A percentile compares a stretch with the other conserved stretches of the same genome.
Conservation (phyloP, 2,329 filamentous ascomycete genomes). For the Hymenoscyphus repandus region DNA sequence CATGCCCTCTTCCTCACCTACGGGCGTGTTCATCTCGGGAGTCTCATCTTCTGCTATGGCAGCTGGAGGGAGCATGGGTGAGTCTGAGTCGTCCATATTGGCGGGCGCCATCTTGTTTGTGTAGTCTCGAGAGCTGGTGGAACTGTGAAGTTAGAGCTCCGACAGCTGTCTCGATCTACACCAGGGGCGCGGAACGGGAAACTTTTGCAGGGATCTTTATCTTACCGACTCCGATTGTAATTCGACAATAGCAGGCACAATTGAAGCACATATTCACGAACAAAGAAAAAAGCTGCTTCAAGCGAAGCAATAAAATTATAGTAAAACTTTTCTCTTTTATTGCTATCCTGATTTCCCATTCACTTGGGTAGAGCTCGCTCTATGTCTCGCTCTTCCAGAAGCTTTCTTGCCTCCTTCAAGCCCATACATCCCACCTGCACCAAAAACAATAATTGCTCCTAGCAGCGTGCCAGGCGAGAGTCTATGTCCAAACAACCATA, state of each 20-base stretch:
- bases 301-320: not conserved
- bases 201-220: not conserved
- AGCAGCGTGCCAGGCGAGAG: constrained; percentile 71
- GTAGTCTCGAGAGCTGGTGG: too few species aligned
- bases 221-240: not conserved
- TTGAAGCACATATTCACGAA: not conserved
- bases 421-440: constrained; percentile 85
- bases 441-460: constrained; percentile 82
- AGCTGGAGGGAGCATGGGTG: constrained; percentile 26
- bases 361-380: constrained; percentile 19
- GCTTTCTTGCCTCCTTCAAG: constrained; percentile 48
- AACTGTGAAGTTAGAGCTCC: not conserved
- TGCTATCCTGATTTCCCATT: constrained; percentile 28
- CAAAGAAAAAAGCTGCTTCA: not conserved
- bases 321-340: constrained; percentile 3
- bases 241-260: too few species aligned
- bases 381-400: constrained; percentile 34
- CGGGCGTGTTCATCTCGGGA: constrained; percentile 20
- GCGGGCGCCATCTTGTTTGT: not conserved
- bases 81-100: constrained; percentile 3
- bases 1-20: constrained; percentile 40
- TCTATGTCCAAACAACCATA: constrained; percentile 88
- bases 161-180: not conserved
- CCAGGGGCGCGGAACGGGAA: not conserved
- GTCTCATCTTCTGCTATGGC: constrained; percentile 22